Percentiles rank a stretch among this genome's conserved stretches.
phyloP scores from a whole-genome alignment of 805 yeast genomes.

The Metschnikowia amazonensis region DNA sequence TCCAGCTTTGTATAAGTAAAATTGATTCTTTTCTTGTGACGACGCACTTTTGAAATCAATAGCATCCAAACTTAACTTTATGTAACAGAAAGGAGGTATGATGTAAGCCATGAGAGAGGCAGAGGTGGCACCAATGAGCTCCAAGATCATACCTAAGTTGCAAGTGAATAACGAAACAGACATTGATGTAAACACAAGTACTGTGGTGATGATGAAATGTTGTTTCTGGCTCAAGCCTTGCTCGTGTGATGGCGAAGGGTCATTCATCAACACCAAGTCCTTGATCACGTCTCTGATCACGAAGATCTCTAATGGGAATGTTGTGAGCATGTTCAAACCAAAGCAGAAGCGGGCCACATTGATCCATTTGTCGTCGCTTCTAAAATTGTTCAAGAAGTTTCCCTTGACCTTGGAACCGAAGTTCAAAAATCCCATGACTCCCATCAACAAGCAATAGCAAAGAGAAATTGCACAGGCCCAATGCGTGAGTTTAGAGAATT shows the following conservation, averaged over 20 bases:
- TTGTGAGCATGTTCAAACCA: slow-evolving; percentile 89
- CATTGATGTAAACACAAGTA: slow-evolving; percentile 67
- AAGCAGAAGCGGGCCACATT: slow-evolving; percentile 88
- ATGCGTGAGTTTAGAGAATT: slow-evolving; percentile 77
- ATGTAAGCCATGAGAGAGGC: slow-evolving; percentile 92
- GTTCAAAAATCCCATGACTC: slow-evolving; percentile 68
- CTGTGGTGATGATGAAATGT: slow-evolving; percentile 64
- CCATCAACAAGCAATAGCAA: slow-evolving; percentile 74
- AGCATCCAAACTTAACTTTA: slow-evolving; percentile 54
- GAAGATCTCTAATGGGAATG: slow-evolving; percentile 85
- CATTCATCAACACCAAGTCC: slow-evolving; percentile 45
- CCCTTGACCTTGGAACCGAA: slow-evolving; percentile 82
- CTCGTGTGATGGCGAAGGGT: slow-evolving; percentile 6
- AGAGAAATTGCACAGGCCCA: slow-evolving; percentile 78
- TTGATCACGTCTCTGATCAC: slow-evolving; percentile 85
- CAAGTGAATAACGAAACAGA: slow-evolving; percentile 74
- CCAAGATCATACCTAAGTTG: slow-evolving; percentile 83
- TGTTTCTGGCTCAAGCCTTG: slow-evolving; percentile 36
- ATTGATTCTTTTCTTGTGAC: slow-evolving; percentile 23
- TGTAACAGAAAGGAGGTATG: slow-evolving; percentile 79
- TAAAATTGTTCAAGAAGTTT: slow-evolving; percentile 83
- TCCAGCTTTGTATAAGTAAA: slow-evolving; percentile 40
- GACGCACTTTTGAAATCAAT: slow-evolving; percentile 28
- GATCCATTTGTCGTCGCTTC: slow-evolving; percentile 65
- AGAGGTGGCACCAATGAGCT: slow-evolving; percentile 87